Percentiles rank a stretch among this genome's conserved stretches.
These are phyloP conservation scores for Athelia sp. DNA, from an alignment of 1,284 basidiomycete genomes.

Conservation along the genomic window DNA sequence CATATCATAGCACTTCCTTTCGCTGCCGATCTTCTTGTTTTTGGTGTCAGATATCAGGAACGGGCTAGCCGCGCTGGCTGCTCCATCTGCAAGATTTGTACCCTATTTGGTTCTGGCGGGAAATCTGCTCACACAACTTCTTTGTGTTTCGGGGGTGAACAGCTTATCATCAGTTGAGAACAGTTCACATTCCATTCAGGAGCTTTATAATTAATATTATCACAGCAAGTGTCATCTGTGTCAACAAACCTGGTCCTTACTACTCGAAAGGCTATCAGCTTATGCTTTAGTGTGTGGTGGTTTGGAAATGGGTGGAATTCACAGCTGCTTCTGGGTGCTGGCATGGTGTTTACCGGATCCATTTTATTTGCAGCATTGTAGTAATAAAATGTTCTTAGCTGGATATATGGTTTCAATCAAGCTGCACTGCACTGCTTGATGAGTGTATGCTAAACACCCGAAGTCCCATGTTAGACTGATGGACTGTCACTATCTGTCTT, in stretches of 20 bases:
- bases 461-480: too few relatives aligned
- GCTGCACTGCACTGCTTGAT: too few relatives aligned
- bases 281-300: conserved; percentile 74
- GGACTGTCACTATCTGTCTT: too few relatives aligned
- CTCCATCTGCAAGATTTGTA: conserved; percentile 18
- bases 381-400: too few relatives aligned
- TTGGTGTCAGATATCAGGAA: conserved; percentile 52
- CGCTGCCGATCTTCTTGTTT: conserved; percentile 72
- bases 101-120: conserved; percentile 53
- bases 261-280: conserved; percentile 62
- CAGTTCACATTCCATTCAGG: neutral
- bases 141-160: conserved; percentile 89
- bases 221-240: conserved; percentile 66
- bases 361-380: conserved; percentile 34
- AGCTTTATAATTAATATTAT: conserved; percentile 4
- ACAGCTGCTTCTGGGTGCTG: conserved; percentile 54
- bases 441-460: too few relatives aligned
- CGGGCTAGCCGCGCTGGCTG: conserved; percentile 43
- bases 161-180: conserved; percentile 56
- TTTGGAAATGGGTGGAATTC: conserved; percentile 65
- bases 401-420: too few relatives aligned
- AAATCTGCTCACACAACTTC: conserved; percentile 76
- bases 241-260: conserved; percentile 72
- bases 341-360: conserved; percentile 64
- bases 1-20: conserved; percentile 53